Conservation (phyloP, 148 eudicot genomes). For the Silene uniflora region DNA sequence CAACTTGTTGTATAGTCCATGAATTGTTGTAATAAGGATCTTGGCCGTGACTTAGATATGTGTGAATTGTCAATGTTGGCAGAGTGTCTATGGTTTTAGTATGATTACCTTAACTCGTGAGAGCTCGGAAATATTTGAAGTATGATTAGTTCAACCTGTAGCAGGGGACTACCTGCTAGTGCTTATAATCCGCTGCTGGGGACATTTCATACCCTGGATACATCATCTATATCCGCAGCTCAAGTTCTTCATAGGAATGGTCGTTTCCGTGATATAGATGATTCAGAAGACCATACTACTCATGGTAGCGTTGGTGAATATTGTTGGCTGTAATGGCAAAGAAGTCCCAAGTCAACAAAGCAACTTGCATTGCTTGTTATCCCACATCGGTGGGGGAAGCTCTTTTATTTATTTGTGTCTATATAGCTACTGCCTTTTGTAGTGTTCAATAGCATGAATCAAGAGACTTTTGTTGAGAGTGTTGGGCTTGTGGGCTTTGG, state of each 20-base stretch:
- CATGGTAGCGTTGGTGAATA: constrained; percentile 57
- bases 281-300: constrained; percentile 69
- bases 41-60: not conserved
- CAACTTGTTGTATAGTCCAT: too few species aligned
- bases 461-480: too few species aligned
- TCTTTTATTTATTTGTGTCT: too few species aligned
- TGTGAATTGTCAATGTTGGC: not conserved
- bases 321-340: too few species aligned
- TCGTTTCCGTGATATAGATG: constrained; percentile 82
- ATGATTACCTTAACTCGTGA: not conserved
- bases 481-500: too few species aligned
- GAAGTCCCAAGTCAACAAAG: too few species aligned
- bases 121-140: not conserved
- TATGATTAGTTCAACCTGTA: too few species aligned
- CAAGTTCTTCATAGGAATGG: constrained; percentile 62
- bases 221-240: constrained; percentile 42
- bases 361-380: too few species aligned
- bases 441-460: too few species aligned
- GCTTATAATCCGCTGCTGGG: constrained; percentile 87
- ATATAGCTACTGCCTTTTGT: too few species aligned
- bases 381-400: too few species aligned
- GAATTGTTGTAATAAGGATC: too few species aligned
- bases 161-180: constrained; percentile 45
- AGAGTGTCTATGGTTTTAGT: not conserved
- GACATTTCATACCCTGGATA: constrained; percentile 77